These are phyloP conservation scores for Trichoderma atrobrunneum DNA, from an alignment of 2,329 filamentous ascomycete species.

Conservation along the genomic window DNA sequence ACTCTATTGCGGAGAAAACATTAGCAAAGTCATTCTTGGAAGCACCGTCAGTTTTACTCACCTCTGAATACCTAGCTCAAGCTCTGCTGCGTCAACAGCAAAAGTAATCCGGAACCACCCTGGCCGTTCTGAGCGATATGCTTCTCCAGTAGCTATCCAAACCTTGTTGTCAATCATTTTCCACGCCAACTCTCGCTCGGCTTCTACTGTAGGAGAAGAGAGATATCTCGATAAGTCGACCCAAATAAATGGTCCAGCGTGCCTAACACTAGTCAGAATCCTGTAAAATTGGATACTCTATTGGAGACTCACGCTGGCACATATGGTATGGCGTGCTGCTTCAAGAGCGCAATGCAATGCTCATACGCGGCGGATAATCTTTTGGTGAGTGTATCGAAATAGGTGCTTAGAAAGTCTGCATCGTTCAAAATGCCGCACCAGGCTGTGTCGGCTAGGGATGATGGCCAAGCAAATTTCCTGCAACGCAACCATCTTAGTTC, in stretches of 20 bases:
- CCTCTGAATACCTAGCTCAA: not conserved
- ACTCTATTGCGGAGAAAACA: not conserved
- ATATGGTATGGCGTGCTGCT: not conserved
- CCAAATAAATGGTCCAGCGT: not conserved
- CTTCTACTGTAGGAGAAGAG: not conserved
- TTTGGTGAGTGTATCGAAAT: not conserved
- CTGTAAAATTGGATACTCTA: not conserved
- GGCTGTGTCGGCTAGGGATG: not conserved
- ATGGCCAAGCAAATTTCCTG: not conserved
- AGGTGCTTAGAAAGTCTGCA: not conserved
- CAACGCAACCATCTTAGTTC: not conserved
- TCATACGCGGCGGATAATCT: not conserved
- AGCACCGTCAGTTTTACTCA: not conserved
- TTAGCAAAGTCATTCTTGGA: not conserved
- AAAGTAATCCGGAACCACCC: not conserved
- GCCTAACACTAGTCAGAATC: not conserved
- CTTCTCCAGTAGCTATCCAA: not conserved
- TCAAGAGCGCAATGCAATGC: not conserved
- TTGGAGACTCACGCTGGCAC: not conserved
- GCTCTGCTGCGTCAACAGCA: not conserved
- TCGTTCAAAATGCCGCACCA: not conserved
- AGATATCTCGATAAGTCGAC: not conserved
- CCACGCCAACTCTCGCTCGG: not conserved
- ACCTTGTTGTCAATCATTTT: conserved; percentile 1
- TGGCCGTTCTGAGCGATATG: not conserved